Evolutionary conservation across 805 yeast species (phyloP).

Genomic region (Saturnispora sekii): DNA sequence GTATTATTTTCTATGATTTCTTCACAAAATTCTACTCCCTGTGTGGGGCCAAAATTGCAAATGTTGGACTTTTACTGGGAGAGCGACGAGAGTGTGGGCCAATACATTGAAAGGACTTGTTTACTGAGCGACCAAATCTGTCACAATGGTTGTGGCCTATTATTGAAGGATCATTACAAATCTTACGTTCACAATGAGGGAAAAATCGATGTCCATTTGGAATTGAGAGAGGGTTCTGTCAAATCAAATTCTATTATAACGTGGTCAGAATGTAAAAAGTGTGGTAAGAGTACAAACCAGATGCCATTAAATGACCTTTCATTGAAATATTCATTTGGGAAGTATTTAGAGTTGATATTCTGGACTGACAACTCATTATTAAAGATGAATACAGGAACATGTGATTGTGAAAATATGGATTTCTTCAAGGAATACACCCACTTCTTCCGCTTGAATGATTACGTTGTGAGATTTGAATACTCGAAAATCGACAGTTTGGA

Average conservation of each 20-base stretch:
- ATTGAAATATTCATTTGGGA: conserved; percentile 89
- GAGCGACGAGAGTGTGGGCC: conserved; percentile 83
- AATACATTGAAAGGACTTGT: conserved; percentile 72
- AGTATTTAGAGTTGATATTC: conserved; percentile 77
- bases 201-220: conserved; percentile 68
- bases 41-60: conserved; percentile 82
- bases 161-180: conserved; percentile 63
- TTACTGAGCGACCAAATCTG: conserved; percentile 59
- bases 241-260: conserved; percentile 61
- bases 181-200: conserved; percentile 86
- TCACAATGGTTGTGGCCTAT: conserved; percentile 71
- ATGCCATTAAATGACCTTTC: conserved; percentile 77
- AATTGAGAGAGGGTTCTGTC: conserved; percentile 39
- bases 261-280: conserved; percentile 86
- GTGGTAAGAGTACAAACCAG: conserved; percentile 67
- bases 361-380: conserved; percentile 33
- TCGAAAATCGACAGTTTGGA: conserved; percentile 68
- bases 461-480: conserved; percentile 73
- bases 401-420: conserved; percentile 64
- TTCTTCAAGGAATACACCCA: conserved; percentile 73
- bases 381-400: conserved; percentile 14
- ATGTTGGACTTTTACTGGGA: conserved; percentile 85
- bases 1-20: conserved; percentile 77
- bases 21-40: conserved; percentile 78
- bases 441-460: conserved; percentile 72